phyloP scores from a whole-genome alignment of 2,329 filamentous ascomycete species.

The Tetracladium maxilliforme region DNA sequence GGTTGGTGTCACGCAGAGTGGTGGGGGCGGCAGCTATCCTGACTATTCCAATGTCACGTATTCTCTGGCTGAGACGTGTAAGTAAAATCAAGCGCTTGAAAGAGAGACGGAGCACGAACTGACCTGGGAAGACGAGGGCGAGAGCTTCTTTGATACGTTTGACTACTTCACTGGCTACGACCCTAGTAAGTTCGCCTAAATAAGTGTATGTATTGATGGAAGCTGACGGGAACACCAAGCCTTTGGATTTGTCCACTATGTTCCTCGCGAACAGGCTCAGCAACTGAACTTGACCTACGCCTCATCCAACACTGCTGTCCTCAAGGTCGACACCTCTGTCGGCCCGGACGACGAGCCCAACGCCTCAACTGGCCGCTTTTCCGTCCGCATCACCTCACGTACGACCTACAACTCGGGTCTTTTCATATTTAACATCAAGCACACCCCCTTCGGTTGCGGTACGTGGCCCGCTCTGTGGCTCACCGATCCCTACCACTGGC shows the following conservation, averaged over 20 bases:
- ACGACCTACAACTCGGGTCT: constrained; percentile 43
- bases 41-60: constrained; percentile 25
- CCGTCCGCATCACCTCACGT: constrained; percentile 47
- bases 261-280: constrained; percentile 6
- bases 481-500: constrained; percentile 42
- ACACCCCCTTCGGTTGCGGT: constrained; percentile 47
- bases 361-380: constrained; percentile 43
- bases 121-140: constrained; percentile 13
- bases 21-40: constrained; percentile 22
- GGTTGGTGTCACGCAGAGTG: constrained; percentile 19
- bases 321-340: constrained; percentile 46
- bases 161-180: constrained; percentile 26
- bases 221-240: too few relatives aligned
- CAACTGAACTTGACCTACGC: constrained; percentile 45
- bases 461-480: constrained; percentile 57
- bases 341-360: constrained; percentile 28
- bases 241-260: constrained; percentile 28
- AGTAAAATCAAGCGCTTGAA: constrained; percentile 3
- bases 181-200: too few relatives aligned
- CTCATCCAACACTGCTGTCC: constrained; percentile 31
- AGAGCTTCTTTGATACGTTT: constrained; percentile 26
- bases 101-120: constrained; percentile 1
- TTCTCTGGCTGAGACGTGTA: constrained; percentile 21
- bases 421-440: constrained; percentile 53
- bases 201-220: too few relatives aligned